These are phyloP conservation scores for Xylaria arbuscula DNA, from an alignment of 2,329 filamentous ascomycete species.

Conservation along the genomic window DNA sequence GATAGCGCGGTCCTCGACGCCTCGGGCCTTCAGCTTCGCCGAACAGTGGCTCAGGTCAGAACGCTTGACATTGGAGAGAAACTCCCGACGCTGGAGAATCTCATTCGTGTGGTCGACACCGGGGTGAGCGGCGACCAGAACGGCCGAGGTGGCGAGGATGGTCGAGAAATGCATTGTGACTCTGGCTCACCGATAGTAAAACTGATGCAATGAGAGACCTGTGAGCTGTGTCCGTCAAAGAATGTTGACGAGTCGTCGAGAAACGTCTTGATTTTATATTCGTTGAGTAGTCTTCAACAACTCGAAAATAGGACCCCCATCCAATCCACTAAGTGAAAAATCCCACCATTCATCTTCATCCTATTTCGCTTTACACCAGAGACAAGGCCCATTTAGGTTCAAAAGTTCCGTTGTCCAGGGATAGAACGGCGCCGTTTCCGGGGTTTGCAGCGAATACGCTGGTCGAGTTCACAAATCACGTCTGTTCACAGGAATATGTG, in stretches of 20 bases:
- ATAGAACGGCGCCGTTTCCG: not conserved
- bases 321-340: not conserved
- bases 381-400: not conserved
- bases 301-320: not conserved
- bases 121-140: not conserved
- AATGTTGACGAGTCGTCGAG: not conserved
- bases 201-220: not conserved
- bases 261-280: conserved; percentile 8
- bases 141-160: not conserved
- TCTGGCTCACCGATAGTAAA: not conserved
- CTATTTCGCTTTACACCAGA: not conserved
- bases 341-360: not conserved
- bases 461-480: not conserved
- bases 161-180: conserved; percentile 5
- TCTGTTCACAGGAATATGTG: not conserved
- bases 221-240: not conserved
- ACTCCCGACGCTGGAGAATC: conserved; percentile 6
- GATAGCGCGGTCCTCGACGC: conserved; percentile 1
- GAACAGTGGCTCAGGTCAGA: conserved; percentile 10
- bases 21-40: not conserved
- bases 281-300: not conserved
- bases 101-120: not conserved
- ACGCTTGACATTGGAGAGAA: conserved; percentile 1
- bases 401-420: not conserved
- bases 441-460: not conserved